phyloP scores from a whole-genome alignment of 257 asterid species.

The Solanum bulbocastanum region DNA sequence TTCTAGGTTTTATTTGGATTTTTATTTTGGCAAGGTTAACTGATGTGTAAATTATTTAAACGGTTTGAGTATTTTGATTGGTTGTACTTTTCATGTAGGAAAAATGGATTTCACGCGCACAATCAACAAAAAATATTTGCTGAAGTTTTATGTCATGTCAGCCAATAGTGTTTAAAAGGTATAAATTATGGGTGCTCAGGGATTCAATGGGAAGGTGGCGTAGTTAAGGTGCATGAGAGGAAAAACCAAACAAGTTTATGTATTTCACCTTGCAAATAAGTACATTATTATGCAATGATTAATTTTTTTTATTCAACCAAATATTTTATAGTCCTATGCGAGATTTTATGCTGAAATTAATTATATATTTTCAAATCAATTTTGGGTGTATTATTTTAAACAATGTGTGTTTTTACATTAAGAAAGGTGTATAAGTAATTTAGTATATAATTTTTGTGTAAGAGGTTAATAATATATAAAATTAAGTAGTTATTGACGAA shows the following conservation, averaged over 20 bases:
- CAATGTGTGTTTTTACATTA: no score
- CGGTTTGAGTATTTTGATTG: background rate
- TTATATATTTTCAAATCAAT: no score
- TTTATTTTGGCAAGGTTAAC: background rate
- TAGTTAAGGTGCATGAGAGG: background rate
- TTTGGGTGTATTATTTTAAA: no score
- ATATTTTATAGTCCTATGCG: background rate
- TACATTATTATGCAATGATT: background rate
- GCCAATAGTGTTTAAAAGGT: no score
- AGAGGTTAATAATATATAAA: no score
- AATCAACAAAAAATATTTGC: no score
- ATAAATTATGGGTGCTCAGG: no score
- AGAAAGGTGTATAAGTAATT: no score
- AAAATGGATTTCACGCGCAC: background rate
- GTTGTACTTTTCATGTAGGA: background rate
- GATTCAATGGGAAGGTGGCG: background rate
- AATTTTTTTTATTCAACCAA: background rate
- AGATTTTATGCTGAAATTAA: background rate
- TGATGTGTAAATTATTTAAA: background rate
- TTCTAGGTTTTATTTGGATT: background rate
- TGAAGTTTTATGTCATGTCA: background rate
- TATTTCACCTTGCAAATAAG: background rate
- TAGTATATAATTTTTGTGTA: no score
- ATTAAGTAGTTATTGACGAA: no score
- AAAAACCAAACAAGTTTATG: no score